Evolutionary conservation across 352 stramenopile genomes (phyloP), one percentile per base, ranked within the genome.

Genomic region (Globisporangium parvum): DNA sequence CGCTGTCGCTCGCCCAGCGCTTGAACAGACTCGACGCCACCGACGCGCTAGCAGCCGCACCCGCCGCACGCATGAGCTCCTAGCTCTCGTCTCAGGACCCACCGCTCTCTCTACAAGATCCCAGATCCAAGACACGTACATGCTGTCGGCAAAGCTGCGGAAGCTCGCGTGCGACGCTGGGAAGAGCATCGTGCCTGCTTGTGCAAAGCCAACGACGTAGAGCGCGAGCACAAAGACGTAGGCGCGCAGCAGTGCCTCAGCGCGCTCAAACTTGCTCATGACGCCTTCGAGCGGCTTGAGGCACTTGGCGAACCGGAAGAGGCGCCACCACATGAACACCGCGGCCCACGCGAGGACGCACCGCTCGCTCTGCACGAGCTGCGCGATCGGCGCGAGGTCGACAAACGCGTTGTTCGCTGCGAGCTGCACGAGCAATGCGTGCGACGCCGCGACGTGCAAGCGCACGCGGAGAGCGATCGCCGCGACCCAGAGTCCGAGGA

Each of bases 281-380:
- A 65, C 70, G 10, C 47, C 57, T 33, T 83, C 67, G 8, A 89
- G 63, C 15, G 69, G 62, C 40, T 73, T 77, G 26, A 87, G 42
- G 24, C 63, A 68, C 33, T 73, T 69, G 6, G 67, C 71, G 3
- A 86, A 63, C 20, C 75, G 73, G 21, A 82, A 31, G 9, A 87
- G 53, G 1, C 76, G 73, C 70, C 67, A 84, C 76, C 79, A 85
- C 72, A 89, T 85, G 24, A 87, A 58, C 12, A 78, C 59, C 0
- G 57, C 69, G 15, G 71, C 73, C 47, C 50, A 67, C 21, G 74
- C 79, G 12, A 68, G 69, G 28, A 82, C 21, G 5, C 57, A 28
- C 0, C 67, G 65, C 47, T 89, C 76, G 15, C 58, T 69, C 0
- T 59, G 62, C 45, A 77, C 21, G 24, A 78, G 60, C 10, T 68